Evolutionary conservation across 2,329 filamentous ascomycete species (phyloP), one percentile per base, ranked within the genome.

Genomic region (Pleurostoma richardsiae): DNA sequence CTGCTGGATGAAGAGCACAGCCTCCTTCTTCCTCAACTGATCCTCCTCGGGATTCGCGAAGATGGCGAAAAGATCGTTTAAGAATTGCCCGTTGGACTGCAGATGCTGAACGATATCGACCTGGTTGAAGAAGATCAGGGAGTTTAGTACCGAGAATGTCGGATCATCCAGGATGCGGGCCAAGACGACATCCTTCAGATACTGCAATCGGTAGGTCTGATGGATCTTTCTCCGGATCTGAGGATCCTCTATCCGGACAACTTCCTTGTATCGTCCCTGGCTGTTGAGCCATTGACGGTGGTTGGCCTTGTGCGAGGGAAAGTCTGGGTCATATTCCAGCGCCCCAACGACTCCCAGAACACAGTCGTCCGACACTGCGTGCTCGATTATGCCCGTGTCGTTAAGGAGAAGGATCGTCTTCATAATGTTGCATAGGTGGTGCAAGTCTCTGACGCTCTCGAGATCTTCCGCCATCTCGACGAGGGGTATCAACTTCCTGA

Each of bases 101-200:
- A 99, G 76, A 67, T 97, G 89, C 60, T 92, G 88, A 43, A 99
- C 86, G 61, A 99, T 96, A 61, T 97, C 94, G 57, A 97, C 91
- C 70, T 99, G 94, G 70, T 97, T 94, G 76, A 95, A 99, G 72
- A 96, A 99, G 56, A 99, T 99, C 57, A 97, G 79, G 43, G 90
- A 96, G 69, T 97, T 99, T 54, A 99, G 83, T 29, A 97, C 91
- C 28, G 90, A 95, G 66, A 97, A 99, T 26, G 94, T 99, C 43
- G 92, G 92, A 64, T 99, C 94, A 67, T 99, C 94, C 51, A 99
- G 77, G 53, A 99, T 97, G 52, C 94, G 83, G 30, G 94, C 94
- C 40, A 99, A 79, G 1, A 97, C 92, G n/a, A 99, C 94, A 59
- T 99, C 94, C 66, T 97, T 99, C 46, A 99, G 77, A 63, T 99